Base-by-base conservation (phyloP, 179 eudicot genomes). In the Actinidia arguta region DNA sequence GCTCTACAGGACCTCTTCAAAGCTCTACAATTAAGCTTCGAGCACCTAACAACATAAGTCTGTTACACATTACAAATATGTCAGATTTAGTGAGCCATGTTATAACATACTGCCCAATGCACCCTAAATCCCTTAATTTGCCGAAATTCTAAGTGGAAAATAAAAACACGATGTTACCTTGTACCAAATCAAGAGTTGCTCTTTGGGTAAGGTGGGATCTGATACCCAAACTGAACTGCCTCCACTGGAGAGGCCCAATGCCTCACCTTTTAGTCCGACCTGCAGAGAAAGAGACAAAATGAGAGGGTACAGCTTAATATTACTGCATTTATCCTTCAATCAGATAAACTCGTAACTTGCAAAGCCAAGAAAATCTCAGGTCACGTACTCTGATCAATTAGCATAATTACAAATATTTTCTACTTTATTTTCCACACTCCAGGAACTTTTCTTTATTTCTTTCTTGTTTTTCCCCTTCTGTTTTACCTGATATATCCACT, bases 401-500 rank as follows among this genome's bases (percentile, higher is more conserved):
- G 24, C 48, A 48, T 1, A 20, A 76, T n/a, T 17, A 12, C 42
- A 25, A 64, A 31, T 64, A 27, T 17, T 64, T 64, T 2, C 20
- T 64, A 44, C 70, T 64, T 27, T 44, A 13, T 64, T 64, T 31
- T 10, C 70, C 42, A 25, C 18, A n/a, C n/a, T n/a, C n/a, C n/a
- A n/a, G n/a, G n/a, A n/a, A n/a, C n/a, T n/a, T n/a, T n/a, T n/a
- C n/a, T n/a, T n/a, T n/a, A n/a, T n/a, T n/a, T n/a, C n/a, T n/a
- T n/a, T n/a, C n/a, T n/a, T n/a, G n/a, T n/a, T n/a, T n/a, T n/a
- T n/a, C n/a, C n/a, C n/a, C n/a, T n/a, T n/a, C n/a, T n/a, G n/a
- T n/a, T 36, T 54, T 14, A 92, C 98, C 97, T 96, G 99, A 81
- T 96, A 96, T 12, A 91, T 92, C 99, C 99, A 96, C 66, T 79